Conservation (phyloP, 169 alveolate genomes). For the Sarcocystis neurona region DNA sequence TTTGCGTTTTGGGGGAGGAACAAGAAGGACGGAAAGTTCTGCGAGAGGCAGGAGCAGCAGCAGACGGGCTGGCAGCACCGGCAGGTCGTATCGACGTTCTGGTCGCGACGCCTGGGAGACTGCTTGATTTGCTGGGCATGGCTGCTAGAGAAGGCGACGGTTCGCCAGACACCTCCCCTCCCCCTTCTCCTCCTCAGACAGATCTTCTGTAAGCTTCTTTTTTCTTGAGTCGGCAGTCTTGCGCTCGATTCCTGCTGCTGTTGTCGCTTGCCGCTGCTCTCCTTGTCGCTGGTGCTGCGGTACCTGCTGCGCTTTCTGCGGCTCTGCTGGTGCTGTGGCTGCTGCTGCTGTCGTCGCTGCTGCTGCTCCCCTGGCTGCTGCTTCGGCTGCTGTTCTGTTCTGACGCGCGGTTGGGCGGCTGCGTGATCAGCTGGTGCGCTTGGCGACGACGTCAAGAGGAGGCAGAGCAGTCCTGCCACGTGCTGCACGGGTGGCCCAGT, state of each 20-base stretch:
- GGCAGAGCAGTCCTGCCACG: no score
- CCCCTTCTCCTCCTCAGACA: neutral
- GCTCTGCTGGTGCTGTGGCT: no score
- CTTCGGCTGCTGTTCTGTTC: neutral
- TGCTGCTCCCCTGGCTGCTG: neutral
- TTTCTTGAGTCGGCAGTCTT: neutral
- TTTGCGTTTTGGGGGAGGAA: neutral
- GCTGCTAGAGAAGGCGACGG: neutral
- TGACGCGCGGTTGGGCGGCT: no score
- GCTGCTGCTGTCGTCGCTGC: neutral
- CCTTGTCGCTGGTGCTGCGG: no score
- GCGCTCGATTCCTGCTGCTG: no score
- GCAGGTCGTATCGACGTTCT: constrained; percentile 24
- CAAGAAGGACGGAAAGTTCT: neutral
- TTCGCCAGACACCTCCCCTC: neutral
- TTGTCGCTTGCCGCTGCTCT: no score
- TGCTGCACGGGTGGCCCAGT: no score
- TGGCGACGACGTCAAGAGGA: no score
- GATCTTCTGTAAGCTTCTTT: neutral
- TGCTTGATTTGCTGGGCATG: constrained; percentile 36
- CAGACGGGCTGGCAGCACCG: neutral
- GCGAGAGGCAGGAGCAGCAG: neutral
- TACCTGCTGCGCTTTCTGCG: neutral
- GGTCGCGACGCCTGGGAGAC: constrained; percentile 46
- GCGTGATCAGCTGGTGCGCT: no score